A percentile compares a stretch with the other conserved stretches of the same genome.
Conservation (phyloP, 2,329 filamentous ascomycete species). For the Daldinia sp. region DNA sequence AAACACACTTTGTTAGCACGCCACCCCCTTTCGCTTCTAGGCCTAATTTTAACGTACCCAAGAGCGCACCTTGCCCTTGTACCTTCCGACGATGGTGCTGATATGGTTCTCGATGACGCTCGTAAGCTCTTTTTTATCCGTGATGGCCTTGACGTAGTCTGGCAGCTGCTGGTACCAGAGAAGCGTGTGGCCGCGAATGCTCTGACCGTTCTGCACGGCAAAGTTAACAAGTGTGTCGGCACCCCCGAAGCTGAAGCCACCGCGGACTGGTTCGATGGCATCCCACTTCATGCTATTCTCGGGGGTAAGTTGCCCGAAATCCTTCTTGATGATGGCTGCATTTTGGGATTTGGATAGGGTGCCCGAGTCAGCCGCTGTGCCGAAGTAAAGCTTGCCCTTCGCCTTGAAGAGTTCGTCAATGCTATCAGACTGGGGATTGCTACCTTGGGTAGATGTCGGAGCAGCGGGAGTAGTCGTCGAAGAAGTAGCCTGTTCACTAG, state of each 20-base stretch:
- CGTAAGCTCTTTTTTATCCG: conserved; percentile 51
- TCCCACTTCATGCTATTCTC: conserved; percentile 63
- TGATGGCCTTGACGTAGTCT: conserved; percentile 51
- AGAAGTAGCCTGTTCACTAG: not conserved
- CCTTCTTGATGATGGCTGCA: conserved; percentile 28
- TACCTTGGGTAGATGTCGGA: not conserved
- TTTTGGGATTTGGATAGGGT: conserved; percentile 22
- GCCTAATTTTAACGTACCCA: conserved; percentile 48
- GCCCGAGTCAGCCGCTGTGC: conserved; percentile 32
- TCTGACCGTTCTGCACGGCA: conserved; percentile 50
- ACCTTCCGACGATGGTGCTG: conserved; percentile 61
- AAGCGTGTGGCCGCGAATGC: conserved; percentile 64
- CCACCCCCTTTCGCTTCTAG: not conserved
- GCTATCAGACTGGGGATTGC: conserved; percentile 18
- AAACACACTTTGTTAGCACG: not conserved
- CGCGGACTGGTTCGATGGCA: conserved; percentile 61
- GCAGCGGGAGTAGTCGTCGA: not conserved
- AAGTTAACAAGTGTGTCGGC: conserved; percentile 58
- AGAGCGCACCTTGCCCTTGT: conserved; percentile 66
- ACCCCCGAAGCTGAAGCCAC: conserved; percentile 62
- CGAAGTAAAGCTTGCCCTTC: conserved; percentile 39
- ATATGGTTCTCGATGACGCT: conserved; percentile 65
- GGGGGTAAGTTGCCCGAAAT: conserved; percentile 37
- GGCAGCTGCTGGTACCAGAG: conserved; percentile 59
- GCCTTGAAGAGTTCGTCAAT: conserved; percentile 38